A percentile compares a stretch with the other conserved stretches of the same genome.
phyloP scores from a whole-genome alignment of 768 basidiomycete species.

The Mycena leptocephala region DNA sequence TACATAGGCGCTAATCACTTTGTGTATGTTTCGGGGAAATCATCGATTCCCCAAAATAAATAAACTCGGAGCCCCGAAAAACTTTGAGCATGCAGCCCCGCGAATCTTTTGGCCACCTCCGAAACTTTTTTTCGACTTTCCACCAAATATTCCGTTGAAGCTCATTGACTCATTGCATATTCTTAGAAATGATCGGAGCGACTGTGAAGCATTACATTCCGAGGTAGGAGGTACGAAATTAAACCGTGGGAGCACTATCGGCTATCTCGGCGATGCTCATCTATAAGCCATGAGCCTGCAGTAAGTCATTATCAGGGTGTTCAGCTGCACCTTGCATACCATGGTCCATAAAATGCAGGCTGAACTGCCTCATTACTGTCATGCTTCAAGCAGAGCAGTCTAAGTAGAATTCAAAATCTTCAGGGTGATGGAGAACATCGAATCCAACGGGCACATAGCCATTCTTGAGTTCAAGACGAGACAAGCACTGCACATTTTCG shows the following conservation, averaged over 20 bases:
- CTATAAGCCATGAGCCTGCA: too few relatives aligned
- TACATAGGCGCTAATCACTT: background rate
- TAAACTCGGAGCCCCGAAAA: background rate
- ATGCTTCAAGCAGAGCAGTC: background rate
- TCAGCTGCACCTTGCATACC: too few relatives aligned
- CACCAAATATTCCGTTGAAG: background rate
- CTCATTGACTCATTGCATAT: background rate
- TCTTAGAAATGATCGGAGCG: background rate
- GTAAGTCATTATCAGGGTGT: too few relatives aligned
- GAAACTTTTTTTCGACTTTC: background rate
- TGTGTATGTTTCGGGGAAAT: background rate
- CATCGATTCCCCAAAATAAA: background rate
- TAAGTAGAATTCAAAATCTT: background rate
- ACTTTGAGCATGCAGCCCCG: too few relatives aligned
- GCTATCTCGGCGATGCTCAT: background rate
- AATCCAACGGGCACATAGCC: too few relatives aligned
- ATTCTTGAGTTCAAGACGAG: too few relatives aligned
- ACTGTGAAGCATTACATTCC: too few relatives aligned
- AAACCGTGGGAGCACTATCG: background rate
- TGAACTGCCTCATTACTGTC: background rate
- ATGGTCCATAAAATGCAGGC: background rate
- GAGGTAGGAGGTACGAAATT: background rate
- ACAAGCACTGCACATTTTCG: background rate
- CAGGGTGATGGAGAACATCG: background rate
- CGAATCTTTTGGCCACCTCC: background rate